Conservation (phyloP, 129 eudicot species). For the Calendula officinalis region DNA sequence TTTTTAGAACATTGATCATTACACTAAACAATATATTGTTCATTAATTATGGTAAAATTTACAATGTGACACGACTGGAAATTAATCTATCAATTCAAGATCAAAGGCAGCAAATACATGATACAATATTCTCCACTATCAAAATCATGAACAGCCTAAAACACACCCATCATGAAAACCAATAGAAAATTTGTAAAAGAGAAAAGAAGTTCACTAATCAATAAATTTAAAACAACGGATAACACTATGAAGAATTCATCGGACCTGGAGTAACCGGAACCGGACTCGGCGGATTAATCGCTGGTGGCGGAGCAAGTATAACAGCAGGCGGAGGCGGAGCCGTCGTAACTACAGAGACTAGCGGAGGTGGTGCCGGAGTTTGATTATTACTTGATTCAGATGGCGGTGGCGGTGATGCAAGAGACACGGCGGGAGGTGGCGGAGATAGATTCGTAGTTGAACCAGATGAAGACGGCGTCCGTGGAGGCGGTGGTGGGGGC, state of each 20-base stretch:
- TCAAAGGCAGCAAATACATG: slow-evolving; percentile 6
- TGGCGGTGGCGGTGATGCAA: slow-evolving; percentile 33
- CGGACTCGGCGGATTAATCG: slow-evolving; percentile 44
- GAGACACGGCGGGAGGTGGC: slow-evolving; percentile 37
- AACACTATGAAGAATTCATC: slow-evolving; percentile 34
- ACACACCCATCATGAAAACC: slow-evolving; percentile 7
- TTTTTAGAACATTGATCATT: no score
- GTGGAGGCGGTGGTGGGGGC: slow-evolving; percentile 34
- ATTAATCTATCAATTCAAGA: neutral
- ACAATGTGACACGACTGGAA: no score
- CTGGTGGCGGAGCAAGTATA: slow-evolving; percentile 44
- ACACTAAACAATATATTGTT: no score
- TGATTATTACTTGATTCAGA: slow-evolving; percentile 2
- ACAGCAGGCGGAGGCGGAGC: slow-evolving; percentile 31
- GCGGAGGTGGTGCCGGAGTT: slow-evolving; percentile 24
- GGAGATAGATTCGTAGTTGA: slow-evolving; percentile 12
- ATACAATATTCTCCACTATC: slow-evolving; percentile 3
- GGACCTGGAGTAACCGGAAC: slow-evolving; percentile 60
- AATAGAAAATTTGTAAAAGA: neutral
- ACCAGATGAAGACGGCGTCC: slow-evolving; percentile 14
- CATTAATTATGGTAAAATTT: no score
- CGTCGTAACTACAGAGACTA: slow-evolving; percentile 17
- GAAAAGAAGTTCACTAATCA: slow-evolving; percentile 10
- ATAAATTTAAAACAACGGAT: slow-evolving; percentile 3
- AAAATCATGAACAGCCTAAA: slow-evolving; percentile 6